These are phyloP conservation scores for Lichtheimia hyalospora DNA, from an alignment of 371 early-diverging fungal species.

Conservation along the genomic window DNA sequence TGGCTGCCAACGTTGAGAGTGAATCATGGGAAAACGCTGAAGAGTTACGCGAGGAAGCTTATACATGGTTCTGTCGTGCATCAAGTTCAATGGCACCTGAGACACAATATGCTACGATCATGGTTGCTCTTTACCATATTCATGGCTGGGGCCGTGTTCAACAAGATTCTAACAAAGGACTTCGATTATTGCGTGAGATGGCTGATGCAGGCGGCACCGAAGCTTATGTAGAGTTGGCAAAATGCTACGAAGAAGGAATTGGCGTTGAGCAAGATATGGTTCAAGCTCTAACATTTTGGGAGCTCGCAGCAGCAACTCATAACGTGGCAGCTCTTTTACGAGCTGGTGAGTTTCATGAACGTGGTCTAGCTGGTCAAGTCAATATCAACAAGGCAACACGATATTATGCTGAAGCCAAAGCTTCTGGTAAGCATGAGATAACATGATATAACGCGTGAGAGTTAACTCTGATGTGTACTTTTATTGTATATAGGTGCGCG, in stretches of 20 bases:
- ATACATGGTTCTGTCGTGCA: constrained; percentile 17
- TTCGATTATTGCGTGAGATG: constrained; percentile 10
- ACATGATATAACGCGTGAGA: not conserved
- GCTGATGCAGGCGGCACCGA: constrained; percentile 22
- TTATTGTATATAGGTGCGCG: not conserved
- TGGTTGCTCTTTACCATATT: constrained; percentile 29
- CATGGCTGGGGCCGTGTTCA: constrained; percentile 26
- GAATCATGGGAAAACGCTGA: constrained; percentile 19
- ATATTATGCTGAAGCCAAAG: constrained; percentile 3
- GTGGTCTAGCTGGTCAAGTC: constrained; percentile 20
- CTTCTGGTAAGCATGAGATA: not conserved
- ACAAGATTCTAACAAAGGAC: constrained; percentile 11
- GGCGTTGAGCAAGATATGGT: constrained; percentile 19
- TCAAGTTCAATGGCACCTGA: constrained; percentile 1
- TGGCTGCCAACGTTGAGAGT: constrained; percentile 4
- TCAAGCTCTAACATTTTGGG: constrained; percentile 29
- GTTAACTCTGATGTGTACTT: not conserved
- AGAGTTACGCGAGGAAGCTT: constrained; percentile 14
- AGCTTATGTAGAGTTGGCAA: constrained; percentile 22
- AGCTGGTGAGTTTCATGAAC: constrained; percentile 26
- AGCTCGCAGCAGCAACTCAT: constrained; percentile 27
- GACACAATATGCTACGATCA: constrained; percentile 17
- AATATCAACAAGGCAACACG: constrained; percentile 1
- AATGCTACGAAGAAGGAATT: constrained; percentile 28
- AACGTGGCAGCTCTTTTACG: constrained; percentile 20